These are phyloP conservation scores for Rhododendron henanense DNA, from an alignment of 148 eudicot genomes.

Conservation along the genomic window DNA sequence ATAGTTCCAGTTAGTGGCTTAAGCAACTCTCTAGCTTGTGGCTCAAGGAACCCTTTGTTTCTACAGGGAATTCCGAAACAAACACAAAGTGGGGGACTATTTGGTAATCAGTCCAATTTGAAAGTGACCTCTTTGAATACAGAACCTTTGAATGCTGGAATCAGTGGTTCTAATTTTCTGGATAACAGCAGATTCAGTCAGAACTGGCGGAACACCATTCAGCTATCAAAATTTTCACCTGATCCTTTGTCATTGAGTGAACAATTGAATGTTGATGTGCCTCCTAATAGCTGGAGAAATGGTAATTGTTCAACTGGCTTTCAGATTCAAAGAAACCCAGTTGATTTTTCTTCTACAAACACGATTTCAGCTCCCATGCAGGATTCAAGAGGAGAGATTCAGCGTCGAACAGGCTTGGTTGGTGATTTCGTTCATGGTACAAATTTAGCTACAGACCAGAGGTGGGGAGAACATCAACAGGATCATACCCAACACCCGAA, in stretches of 20 bases:
- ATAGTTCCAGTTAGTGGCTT: constrained; percentile 15
- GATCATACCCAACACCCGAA: constrained; percentile 26
- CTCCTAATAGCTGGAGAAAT: constrained; percentile 16
- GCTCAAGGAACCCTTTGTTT: constrained; percentile 18
- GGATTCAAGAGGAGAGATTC: constrained; percentile 30
- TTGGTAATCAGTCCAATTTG: constrained; percentile 29
- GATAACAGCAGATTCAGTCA: constrained; percentile 22
- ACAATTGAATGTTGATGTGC: constrained; percentile 16
- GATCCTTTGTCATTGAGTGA: constrained; percentile 21
- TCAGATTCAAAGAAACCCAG: constrained; percentile 24
- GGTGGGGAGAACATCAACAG: constrained; percentile 35
- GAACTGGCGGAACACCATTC: constrained; percentile 19
- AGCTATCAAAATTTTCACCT: constrained; percentile 24
- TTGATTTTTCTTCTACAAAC: constrained; percentile 24
- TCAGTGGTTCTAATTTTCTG: constrained; percentile 22
- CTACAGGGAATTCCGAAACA: constrained; percentile 22
- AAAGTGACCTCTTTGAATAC: constrained; percentile 21
- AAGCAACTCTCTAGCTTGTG: constrained; percentile 13
- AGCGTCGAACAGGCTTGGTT: constrained; percentile 20
- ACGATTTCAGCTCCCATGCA: constrained; percentile 35
- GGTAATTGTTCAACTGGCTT: constrained; percentile 19
- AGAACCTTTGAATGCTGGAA: constrained; percentile 23
- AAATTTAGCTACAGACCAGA: constrained; percentile 19
- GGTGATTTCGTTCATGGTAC: constrained; percentile 17
- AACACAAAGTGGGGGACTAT: constrained; percentile 14